A percentile compares a stretch with the other conserved stretches of the same genome.
These are phyloP conservation scores for Pseudognaphalium luteoalbum DNA, from an alignment of 129 eudicot genomes.

Conservation along the genomic window DNA sequence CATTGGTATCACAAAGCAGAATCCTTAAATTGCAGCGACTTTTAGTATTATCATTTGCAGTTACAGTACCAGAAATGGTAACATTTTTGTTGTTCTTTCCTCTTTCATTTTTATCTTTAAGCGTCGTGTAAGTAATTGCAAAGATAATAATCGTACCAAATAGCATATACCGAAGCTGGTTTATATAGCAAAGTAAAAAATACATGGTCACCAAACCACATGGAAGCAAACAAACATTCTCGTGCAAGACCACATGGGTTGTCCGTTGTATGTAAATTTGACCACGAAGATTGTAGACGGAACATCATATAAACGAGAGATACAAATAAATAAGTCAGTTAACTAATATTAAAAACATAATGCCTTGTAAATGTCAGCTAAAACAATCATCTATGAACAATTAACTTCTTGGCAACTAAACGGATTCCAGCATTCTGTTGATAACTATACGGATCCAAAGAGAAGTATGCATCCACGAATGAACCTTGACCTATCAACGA, in stretches of 20 bases:
- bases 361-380: slow-evolving; percentile 2
- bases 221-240: slow-evolving; percentile 1
- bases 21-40: background rate
- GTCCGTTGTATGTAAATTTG: background rate
- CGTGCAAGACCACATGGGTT: background rate
- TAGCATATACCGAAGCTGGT: background rate
- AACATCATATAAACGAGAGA: background rate
- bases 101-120: background rate
- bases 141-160: background rate
- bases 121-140: background rate
- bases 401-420: slow-evolving; percentile 73
- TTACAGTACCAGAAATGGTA: background rate
- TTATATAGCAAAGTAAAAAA: background rate
- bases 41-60: background rate
- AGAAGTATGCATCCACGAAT: slow-evolving; percentile 66
- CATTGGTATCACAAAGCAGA: slow-evolving; percentile 12
- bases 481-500: slow-evolving; percentile 55
- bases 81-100: background rate
- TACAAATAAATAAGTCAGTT: background rate
- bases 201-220: background rate
- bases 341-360: background rate
- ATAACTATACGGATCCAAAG: slow-evolving; percentile 70
- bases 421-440: slow-evolving; percentile 87
- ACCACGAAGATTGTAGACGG: background rate
- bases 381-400: slow-evolving; percentile 46